phyloP scores from a whole-genome alignment of 2,329 filamentous ascomycete species.

The Sporothrix brunneoviolacea region DNA sequence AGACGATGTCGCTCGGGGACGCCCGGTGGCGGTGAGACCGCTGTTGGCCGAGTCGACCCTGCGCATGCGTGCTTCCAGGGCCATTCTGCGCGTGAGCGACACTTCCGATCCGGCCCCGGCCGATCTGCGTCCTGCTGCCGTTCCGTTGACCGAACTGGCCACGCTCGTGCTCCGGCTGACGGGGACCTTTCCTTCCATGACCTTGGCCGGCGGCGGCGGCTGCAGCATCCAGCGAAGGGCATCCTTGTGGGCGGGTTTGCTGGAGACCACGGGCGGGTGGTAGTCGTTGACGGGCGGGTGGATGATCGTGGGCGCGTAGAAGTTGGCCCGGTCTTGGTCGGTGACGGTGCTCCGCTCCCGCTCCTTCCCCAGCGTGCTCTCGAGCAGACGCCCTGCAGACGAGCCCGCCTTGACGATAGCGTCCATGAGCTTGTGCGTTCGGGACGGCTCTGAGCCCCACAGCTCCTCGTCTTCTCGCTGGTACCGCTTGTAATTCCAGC shows the following conservation, averaged over 20 bases:
- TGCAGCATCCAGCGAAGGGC: conserved; percentile 89
- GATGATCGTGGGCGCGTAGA: conserved; percentile 45
- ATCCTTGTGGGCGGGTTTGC: conserved; percentile 59
- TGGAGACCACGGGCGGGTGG: conserved; percentile 77
- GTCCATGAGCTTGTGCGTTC: conserved; percentile 50
- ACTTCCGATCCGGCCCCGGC: conserved; percentile 11
- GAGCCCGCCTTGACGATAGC: conserved; percentile 52
- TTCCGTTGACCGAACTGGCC: conserved; percentile 42
- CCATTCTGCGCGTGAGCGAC: conserved; percentile 15
- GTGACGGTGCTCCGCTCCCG: conserved; percentile 30
- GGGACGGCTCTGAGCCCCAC: conserved; percentile 58
- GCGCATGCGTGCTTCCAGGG: conserved; percentile 14
- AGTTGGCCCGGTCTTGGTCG: conserved; percentile 46
- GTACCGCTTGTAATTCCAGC: conserved; percentile 73
- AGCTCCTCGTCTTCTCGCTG: conserved; percentile 84
- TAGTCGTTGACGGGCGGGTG: conserved; percentile 79
- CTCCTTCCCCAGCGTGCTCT: conserved; percentile 46
- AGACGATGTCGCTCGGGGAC: conserved; percentile 1
- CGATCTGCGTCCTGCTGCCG: conserved; percentile 21
- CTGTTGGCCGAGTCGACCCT: conserved; percentile 14
- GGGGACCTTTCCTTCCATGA: conserved; percentile 82
- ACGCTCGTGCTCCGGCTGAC: conserved; percentile 57
- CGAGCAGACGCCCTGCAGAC: conserved; percentile 48
- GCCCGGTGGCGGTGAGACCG: background rate
- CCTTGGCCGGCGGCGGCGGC: conserved; percentile 77